Evolutionary conservation across 495 filamentous ascomycete species (phyloP), one percentile per base, ranked within the genome.

Genomic region (Astrocystis sublimbata): DNA sequence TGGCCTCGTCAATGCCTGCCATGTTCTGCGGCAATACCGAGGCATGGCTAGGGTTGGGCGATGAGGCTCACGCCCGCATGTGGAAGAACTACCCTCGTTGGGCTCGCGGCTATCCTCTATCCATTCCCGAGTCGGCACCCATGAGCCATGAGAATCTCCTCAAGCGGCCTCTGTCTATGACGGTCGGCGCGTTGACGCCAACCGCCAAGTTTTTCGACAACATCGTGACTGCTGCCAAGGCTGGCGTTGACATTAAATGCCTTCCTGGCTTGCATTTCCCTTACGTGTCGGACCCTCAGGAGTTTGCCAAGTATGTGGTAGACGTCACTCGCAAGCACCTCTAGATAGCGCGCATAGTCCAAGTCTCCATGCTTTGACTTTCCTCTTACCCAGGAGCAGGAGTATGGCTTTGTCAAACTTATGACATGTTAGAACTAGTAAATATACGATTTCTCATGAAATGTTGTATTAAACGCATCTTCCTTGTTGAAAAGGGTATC

Each of bases 221-320:
- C 42, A 50, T 70, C 17, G 57, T 62, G n/a, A 54, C 58, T 3
- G 62, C 62, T 17, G 51, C 56, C 12, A 58, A 64, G 58, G 43
- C 41, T 8, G 68, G 63, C 10, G 54, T 72, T 52, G 43, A 50
- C 15, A 30, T 72, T n/a, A 50, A 42, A 30, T 60, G 60, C 41
- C 41, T 72, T 41, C 51, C 65, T 38, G 67, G 45, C 21, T 65
- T 52, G 55, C 70, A 72, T 65, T 72, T 72, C 33, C 70, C 65
- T 0, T 58, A 72, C 13, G 60, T 72, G 3, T 70, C 65, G 38
- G 47, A 70, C 3, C 70, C 60, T 4, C 58, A 59, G 45, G 60
- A 41, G 5, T 63, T 70, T 47, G 68, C 68, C 31, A 66, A 63
- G 47, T 53, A 71, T 61, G 58, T 71, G 1, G 31, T 61, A 8